These are phyloP conservation scores for Combretum micranthum DNA, from an alignment of 345 rosid species.

Conservation along the genomic window DNA sequence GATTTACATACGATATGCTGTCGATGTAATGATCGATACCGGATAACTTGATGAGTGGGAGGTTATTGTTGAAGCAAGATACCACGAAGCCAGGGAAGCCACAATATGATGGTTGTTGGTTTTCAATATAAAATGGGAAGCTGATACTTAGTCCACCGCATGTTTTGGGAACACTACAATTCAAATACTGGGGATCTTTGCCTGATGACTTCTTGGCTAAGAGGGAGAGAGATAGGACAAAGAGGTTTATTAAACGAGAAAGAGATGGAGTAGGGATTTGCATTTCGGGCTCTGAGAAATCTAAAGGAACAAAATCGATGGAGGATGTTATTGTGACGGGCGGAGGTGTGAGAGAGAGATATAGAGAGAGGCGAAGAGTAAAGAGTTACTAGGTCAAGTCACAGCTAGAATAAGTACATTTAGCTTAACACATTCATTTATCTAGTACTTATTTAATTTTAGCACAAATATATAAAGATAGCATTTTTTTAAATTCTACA, in stretches of 20 bases:
- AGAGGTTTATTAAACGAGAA: conserved; percentile 2
- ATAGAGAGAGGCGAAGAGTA: too few relatives aligned
- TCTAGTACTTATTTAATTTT: too few relatives aligned
- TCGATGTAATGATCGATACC: conserved; percentile 15
- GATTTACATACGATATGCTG: conserved; percentile 22
- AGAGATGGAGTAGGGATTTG: not conserved
- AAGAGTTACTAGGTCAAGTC: too few relatives aligned
- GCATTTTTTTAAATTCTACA: too few relatives aligned
- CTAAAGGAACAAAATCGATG: not conserved
- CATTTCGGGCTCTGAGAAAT: conserved; percentile 9
- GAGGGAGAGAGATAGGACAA: conserved; percentile 3
- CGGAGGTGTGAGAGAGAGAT: not conserved
- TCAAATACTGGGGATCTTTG: conserved; percentile 7
- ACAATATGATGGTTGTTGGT: conserved; percentile 20
- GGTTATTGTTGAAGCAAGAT: conserved; percentile 22
- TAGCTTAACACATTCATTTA: too few relatives aligned
- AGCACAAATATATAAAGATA: too few relatives aligned
- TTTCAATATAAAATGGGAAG: conserved; percentile 32
- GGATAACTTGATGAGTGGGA: conserved; percentile 20
- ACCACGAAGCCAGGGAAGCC: conserved; percentile 43
- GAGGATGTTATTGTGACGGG: too few relatives aligned
- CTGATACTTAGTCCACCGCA: conserved; percentile 27
- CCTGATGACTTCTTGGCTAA: conserved; percentile 3
- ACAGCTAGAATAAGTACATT: too few relatives aligned
- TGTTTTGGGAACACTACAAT: conserved; percentile 17